Conservation (phyloP, 805 yeast species). For the Suhomyces prunicola region DNA sequence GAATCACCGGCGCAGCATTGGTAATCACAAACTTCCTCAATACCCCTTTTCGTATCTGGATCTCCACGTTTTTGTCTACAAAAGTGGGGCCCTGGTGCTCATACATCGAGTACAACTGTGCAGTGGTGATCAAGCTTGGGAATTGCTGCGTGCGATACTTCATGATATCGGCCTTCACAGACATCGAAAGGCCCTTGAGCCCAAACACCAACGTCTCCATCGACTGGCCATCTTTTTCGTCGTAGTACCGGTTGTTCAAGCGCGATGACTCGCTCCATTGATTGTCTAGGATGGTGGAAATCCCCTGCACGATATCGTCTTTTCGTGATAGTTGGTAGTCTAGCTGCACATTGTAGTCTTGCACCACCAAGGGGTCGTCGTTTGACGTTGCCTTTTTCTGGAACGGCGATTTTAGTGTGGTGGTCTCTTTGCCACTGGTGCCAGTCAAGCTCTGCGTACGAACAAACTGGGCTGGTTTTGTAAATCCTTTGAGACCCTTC, state of each 20-base stretch:
- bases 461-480: conserved; percentile 2
- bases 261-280: conserved; percentile 38
- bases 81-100: conserved; percentile 44
- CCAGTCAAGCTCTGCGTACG: not conserved
- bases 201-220: conserved; percentile 31
- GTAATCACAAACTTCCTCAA: conserved; percentile 40
- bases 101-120: conserved; percentile 50
- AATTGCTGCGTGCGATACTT: conserved; percentile 30
- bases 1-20: conserved; percentile 45
- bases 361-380: conserved; percentile 12
- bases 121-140: conserved; percentile 42
- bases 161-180: conserved; percentile 34
- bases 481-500: conserved; percentile 18
- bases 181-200: conserved; percentile 32
- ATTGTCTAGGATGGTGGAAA: conserved; percentile 30
- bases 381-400: not conserved
- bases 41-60: conserved; percentile 31
- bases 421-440: conserved; percentile 1
- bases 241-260: conserved; percentile 24
- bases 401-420: not conserved
- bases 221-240: conserved; percentile 7
- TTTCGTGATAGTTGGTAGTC: conserved; percentile 34
- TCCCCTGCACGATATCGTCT: conserved; percentile 30
- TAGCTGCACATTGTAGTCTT: conserved; percentile 38
- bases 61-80: conserved; percentile 46